Conservation (phyloP, 192 early-diverging fungal species). For the Entrophospora sp. region DNA sequence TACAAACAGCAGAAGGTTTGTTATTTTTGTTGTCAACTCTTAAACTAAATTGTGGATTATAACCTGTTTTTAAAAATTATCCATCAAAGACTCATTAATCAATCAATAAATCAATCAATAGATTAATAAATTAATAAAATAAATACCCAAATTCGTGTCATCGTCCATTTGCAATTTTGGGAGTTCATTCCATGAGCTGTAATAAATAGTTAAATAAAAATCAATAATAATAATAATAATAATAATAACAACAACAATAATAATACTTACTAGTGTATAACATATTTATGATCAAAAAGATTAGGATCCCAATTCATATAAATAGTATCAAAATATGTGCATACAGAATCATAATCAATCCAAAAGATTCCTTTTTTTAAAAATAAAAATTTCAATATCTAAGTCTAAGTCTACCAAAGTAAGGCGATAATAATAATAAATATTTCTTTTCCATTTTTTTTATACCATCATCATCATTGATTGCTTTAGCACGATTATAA, state of each 20-base stretch:
- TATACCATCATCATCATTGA: conserved; percentile 64
- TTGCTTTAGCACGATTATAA: conserved; percentile 61
- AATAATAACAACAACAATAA: not conserved
- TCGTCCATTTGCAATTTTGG: conserved; percentile 21
- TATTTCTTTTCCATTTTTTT: not conserved
- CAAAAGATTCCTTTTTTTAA: conserved; percentile 58
- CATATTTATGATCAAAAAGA: conserved; percentile 55
- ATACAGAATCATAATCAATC: conserved; percentile 81
- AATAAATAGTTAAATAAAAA: not conserved
- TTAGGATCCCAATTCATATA: conserved; percentile 89
- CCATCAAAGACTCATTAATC: not conserved
- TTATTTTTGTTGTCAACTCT: conserved; percentile 43
- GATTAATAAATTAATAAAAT: not conserved
- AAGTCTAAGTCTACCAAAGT: not conserved
- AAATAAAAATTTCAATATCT: not conserved
- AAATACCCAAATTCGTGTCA: conserved; percentile 27
- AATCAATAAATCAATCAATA: not conserved
- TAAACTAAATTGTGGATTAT: conserved; percentile 79
- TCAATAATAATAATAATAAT: not conserved
- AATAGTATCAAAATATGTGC: conserved; percentile 70
- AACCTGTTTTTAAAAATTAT: conserved; percentile 34
- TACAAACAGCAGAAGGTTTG: conserved; percentile 53
- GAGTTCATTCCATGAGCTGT: conserved; percentile 26
- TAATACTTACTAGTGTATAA: conserved; percentile 61
- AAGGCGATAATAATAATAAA: not conserved